These are phyloP conservation scores for Sporobolomyces phaffii DNA, from an alignment of 768 basidiomycete genomes.

Conservation along the genomic window DNA sequence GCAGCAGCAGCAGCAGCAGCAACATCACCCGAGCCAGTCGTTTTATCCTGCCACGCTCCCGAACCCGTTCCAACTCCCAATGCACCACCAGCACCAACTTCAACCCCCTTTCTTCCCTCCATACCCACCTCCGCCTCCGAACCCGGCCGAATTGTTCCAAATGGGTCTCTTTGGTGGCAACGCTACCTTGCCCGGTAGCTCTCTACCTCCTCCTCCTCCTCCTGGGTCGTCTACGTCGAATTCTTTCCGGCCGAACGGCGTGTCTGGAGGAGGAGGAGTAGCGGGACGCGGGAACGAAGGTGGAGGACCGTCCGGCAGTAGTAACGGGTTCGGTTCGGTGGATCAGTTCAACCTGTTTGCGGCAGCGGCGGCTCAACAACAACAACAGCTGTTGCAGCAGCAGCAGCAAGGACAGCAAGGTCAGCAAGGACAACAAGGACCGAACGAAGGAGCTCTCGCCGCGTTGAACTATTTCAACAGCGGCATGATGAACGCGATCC, in stretches of 20 bases:
- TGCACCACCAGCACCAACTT: neutral
- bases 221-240: neutral
- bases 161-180: neutral
- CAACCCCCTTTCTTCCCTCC: neutral
- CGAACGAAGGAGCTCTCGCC: too few species aligned
- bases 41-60: too few species aligned
- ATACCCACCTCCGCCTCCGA: slow-evolving; percentile 2
- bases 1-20: neutral
- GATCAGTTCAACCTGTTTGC: neutral
- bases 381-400: too few species aligned
- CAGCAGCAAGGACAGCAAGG: too few species aligned
- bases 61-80: too few species aligned
- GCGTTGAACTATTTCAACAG: neutral
- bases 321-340: too few species aligned
- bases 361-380: neutral
- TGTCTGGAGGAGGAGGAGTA: neutral
- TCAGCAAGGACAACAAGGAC: too few species aligned
- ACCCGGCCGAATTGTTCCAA: slow-evolving; percentile 1
- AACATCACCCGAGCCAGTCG: neutral
- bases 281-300: neutral
- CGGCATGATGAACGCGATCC: too few species aligned
- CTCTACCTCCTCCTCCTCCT: too few species aligned
- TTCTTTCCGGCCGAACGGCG: neutral
- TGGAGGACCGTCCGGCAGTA: neutral
- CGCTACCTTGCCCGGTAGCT: too few species aligned